phyloP scores from a whole-genome alignment of 176 grass and related monocot species.

The Triticum dicoccoides region DNA sequence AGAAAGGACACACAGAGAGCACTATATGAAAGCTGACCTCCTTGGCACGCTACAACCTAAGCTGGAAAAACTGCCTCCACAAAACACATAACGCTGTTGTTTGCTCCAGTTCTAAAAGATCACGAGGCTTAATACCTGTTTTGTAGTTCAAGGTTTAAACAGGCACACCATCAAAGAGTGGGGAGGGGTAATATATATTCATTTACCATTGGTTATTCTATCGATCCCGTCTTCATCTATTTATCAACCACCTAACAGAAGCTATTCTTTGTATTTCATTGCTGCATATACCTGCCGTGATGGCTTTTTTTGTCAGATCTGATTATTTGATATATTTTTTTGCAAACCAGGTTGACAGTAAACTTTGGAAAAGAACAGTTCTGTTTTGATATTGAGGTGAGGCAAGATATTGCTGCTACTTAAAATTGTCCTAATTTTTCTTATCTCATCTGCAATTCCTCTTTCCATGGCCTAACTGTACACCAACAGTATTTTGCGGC shows the following conservation, averaged over 20 bases:
- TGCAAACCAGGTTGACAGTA: slow-evolving; percentile 64
- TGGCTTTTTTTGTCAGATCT: slow-evolving; percentile 29
- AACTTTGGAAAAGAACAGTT: slow-evolving; percentile 88
- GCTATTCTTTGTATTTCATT: not conserved
- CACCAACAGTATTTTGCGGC: not conserved
- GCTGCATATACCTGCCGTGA: not conserved
- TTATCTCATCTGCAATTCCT: not conserved
- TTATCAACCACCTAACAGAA: not conserved
- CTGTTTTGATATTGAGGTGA: slow-evolving; percentile 89
- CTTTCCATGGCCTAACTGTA: not conserved
- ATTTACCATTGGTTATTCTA: not conserved
- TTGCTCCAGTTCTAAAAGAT: not conserved
- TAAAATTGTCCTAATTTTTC: slow-evolving; percentile 1
- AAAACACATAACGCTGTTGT: not conserved
- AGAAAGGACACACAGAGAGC: not conserved
- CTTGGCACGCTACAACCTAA: not conserved
- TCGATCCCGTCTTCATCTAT: not conserved
- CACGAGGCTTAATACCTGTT: not conserved
- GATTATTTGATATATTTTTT: slow-evolving; percentile 1
- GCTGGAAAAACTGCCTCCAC: not conserved
- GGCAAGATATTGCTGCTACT: slow-evolving; percentile 4
- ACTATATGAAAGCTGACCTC: not conserved
- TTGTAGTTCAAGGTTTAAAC: not conserved
- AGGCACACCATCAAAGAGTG: not conserved
- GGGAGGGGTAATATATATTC: not conserved